A percentile compares a stretch with the other conserved stretches of the same genome.
Evolutionary conservation across 805 yeast genomes (phyloP).

Genomic region (Wickerhamomyces pijperi): DNA sequence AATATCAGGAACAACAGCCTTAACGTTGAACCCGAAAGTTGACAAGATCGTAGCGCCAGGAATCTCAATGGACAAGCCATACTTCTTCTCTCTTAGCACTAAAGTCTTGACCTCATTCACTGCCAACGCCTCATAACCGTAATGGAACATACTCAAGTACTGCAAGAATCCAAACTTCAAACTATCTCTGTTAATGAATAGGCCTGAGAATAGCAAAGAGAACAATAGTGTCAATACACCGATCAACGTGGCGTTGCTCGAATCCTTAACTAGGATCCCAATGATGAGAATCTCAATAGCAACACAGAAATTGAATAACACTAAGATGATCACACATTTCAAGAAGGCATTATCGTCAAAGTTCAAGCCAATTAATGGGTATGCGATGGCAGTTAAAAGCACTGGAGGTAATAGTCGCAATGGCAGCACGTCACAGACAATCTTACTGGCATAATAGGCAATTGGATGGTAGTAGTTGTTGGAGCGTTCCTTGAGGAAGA

Average conservation of each 20-base stretch:
- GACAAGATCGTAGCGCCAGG: slow-evolving; percentile 96
- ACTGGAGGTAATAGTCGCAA: slow-evolving; percentile 88
- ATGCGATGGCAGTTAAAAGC: slow-evolving; percentile 64
- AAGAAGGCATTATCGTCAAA: slow-evolving; percentile 66
- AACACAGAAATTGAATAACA: slow-evolving; percentile 78
- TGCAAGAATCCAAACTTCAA: slow-evolving; percentile 61
- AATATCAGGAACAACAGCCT: slow-evolving; percentile 61
- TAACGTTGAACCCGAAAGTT: slow-evolving; percentile 87
- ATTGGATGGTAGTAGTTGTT: slow-evolving; percentile 87
- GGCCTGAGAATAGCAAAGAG: slow-evolving; percentile 84
- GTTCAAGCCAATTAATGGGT: slow-evolving; percentile 84
- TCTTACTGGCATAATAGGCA: slow-evolving; percentile 77
- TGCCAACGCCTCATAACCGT: slow-evolving; percentile 86
- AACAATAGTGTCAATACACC: slow-evolving; percentile 79
- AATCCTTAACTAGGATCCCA: slow-evolving; percentile 79
- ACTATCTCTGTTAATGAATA: slow-evolving; percentile 75
- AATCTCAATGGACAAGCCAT: slow-evolving; percentile 86
- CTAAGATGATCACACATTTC: slow-evolving; percentile 56
- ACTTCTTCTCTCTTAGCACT: slow-evolving; percentile 76
- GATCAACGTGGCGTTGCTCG: slow-evolving; percentile 84
- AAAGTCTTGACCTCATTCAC: slow-evolving; percentile 89
- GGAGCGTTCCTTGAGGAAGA: slow-evolving; percentile 86
- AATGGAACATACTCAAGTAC: slow-evolving; percentile 84
- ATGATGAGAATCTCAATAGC: slow-evolving; percentile 77
- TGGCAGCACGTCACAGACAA: slow-evolving; percentile 87